Evolutionary conservation across 805 yeast species (phyloP), one percentile per base, ranked within the genome.

Genomic region (Pichia ethanolica): DNA sequence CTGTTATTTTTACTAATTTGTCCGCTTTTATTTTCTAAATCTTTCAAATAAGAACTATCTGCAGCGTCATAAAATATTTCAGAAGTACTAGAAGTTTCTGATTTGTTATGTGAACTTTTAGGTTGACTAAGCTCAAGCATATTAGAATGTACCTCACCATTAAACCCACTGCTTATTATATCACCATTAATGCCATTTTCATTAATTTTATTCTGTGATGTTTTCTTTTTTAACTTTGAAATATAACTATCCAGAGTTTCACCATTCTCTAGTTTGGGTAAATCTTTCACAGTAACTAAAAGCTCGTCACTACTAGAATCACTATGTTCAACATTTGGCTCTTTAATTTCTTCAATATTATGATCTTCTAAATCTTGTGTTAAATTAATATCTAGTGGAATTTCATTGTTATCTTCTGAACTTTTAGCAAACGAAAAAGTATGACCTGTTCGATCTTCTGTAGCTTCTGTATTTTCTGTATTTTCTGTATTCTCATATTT

Each of bases 221-320:
- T 27, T 30, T 26, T 34, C 14, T 14, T 36, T 40, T 53, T 51
- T 30, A 53, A 40, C n/a, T 50, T 43, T n/a, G 32, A 34, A 25
- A 50, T 42, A 41, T 53, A 53, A 11, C 47, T 42, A 20, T 42
- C 44, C 13, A 53, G 14, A 5, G 39, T 42, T 38, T 51, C 45
- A 3, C 52, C 53, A 13, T 47, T 35, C 39, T 47, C 46, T 28
- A 45, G 35, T 14, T 53, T 30, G 25, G 56, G 53, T 14, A 53
- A 27, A 44, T 53, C 56, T 7, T 42, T 38, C 6, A 50, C 53
- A 14, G 42, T 41, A 3, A 49, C 42, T 30, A 27, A 44, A 4
- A 49, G 35, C 4, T 51, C 51, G 5, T 32, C 33, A 7, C 20
- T 20, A 20, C 20, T 20, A 20, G 20, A 20, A 20, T 32, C 25